Base-by-base conservation (phyloP, 1,284 basidiomycete species). In the Phenoliferia sp. region DNA sequence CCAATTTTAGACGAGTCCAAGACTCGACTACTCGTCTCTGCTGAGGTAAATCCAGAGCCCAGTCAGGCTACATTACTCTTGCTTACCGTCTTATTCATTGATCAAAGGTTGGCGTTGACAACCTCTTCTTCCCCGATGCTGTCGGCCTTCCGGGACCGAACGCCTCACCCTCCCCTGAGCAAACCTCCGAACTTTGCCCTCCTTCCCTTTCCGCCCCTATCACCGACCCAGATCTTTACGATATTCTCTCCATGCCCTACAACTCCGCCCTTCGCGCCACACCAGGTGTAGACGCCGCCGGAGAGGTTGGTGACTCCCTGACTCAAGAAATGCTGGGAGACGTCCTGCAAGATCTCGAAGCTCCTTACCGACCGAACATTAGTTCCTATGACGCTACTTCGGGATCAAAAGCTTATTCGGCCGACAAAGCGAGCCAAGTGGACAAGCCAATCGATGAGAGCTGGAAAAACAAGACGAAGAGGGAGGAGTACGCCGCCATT, bases 61-160 rank as follows among this genome's bases (percentile, higher is more conserved):
- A n/a, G n/a, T n/a, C n/a, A n/a, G n/a, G n/a, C n/a, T n/a, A n/a
- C n/a, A n/a, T n/a, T n/a, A n/a, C n/a, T n/a, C n/a, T n/a, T n/a
- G n/a, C n/a, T n/a, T n/a, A n/a, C n/a, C n/a, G n/a, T n/a, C n/a
- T n/a, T n/a, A 50, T 33, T 26, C 36, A 3, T 0, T 7, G 34
- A 16, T 22, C 12, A 44, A 35, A 84, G 59, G 78, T 83, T 0
- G 75, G 75, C 2, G 83, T 84, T 2, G 83, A 86, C 59, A 78
- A 82, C 17, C 74, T 76, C 56, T 76, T 76, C 67, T 76, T 76
- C 69, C 75, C 75, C 16, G 75, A 76, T 52, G 72, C 73, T 19
- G 56, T 71, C 60, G n/a, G 44, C 28, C n/a, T 32, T 1, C 39
- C 64, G 3, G 36, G 52, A 1, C 58, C 60, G 3, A 28, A n/a